A percentile compares a stretch with the other conserved stretches of the same genome.
phyloP scores from a whole-genome alignment of 2,329 filamentous ascomycete species.

The Sarocladium kiliense region DNA sequence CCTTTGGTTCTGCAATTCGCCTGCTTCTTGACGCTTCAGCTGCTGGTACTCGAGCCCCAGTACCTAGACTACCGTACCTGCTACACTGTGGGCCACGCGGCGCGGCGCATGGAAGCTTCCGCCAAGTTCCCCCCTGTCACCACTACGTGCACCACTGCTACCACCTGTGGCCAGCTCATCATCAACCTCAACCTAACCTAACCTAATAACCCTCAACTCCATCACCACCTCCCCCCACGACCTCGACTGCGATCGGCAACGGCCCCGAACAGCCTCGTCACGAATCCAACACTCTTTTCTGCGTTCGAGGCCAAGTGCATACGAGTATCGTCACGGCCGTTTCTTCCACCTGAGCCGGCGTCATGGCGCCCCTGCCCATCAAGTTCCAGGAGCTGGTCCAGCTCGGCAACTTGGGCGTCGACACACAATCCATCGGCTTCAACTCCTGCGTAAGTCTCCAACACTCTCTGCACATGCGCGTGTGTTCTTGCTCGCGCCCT shows the following conservation, averaged over 20 bases:
- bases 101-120: conserved; percentile 34
- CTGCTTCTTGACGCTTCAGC: background rate
- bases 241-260: conserved; percentile 1
- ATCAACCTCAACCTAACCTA: conserved; percentile 14
- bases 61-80: background rate
- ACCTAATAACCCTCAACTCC: conserved; percentile 21
- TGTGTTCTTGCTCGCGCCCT: conserved; percentile 13
- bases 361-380: conserved; percentile 72
- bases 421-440: conserved; percentile 61
- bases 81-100: conserved; percentile 15
- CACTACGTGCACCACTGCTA: conserved; percentile 10
- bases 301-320: conserved; percentile 4
- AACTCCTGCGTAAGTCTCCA: conserved; percentile 65
- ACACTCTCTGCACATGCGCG: background rate
- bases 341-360: conserved; percentile 18
- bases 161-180: conserved; percentile 8
- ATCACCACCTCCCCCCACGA: background rate
- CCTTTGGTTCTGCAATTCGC: background rate
- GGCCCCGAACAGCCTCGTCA: background rate
- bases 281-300: background rate
- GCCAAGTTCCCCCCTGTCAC: conserved; percentile 18
- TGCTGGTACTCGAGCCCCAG: background rate
- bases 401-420: conserved; percentile 43
- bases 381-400: conserved; percentile 90
- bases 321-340: conserved; percentile 1